Conservation (phyloP, 331 rosid genomes). For the Malus hybrid region DNA sequence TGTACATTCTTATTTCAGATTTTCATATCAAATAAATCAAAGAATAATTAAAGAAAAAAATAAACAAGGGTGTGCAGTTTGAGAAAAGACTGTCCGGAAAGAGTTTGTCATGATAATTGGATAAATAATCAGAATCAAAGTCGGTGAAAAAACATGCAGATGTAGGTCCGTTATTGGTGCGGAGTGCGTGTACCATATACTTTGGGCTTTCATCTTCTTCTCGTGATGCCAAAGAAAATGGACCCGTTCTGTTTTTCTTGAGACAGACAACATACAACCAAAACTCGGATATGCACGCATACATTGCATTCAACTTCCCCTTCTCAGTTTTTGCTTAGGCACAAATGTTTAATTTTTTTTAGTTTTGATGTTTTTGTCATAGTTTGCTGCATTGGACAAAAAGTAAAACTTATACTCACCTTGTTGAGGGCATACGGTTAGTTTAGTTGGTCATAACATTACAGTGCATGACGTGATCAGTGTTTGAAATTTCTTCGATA, state of each 20-base stretch:
- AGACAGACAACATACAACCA: neutral
- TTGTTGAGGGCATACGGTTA: neutral
- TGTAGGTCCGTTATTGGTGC: neutral
- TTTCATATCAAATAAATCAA: no score
- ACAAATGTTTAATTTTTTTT: neutral
- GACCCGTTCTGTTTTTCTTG: neutral
- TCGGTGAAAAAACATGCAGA: neutral
- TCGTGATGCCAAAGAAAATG: neutral
- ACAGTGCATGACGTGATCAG: fast-evolving
- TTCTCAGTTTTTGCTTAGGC: neutral
- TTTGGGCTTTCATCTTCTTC: neutral
- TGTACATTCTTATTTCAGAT: no score
- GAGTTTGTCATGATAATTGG: neutral
- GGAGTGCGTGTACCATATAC: neutral
- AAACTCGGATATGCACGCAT: neutral
- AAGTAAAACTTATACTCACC: neutral
- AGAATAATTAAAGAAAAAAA: no score
- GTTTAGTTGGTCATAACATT: neutral
- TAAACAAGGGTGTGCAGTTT: no score
- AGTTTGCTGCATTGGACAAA: neutral
- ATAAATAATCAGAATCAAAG: neutral
- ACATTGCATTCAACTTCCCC: neutral
- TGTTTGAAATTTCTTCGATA: no score
- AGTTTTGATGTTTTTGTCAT: neutral
- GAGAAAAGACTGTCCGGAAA: no score